Evolutionary conservation across 495 filamentous ascomycete genomes (phyloP).

Genomic region (Polyplosphaeria fusca): DNA sequence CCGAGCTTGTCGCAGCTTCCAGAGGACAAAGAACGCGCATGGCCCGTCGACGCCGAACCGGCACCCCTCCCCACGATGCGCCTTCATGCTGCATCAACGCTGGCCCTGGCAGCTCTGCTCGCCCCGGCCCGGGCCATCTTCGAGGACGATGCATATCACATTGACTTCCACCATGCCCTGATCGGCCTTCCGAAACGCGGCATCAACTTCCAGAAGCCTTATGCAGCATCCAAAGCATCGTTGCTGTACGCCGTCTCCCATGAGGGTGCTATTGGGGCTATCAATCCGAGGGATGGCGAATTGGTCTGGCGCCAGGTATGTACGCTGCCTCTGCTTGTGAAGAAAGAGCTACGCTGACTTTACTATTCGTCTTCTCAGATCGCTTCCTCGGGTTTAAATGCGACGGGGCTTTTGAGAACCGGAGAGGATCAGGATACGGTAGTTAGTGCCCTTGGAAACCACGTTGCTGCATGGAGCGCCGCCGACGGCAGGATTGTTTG

Average conservation of each 20-base stretch:
- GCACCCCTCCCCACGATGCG: conserved; percentile 26
- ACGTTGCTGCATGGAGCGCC: conserved; percentile 79
- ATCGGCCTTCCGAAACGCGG: conserved; percentile 71
- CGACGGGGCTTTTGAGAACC: conserved; percentile 60
- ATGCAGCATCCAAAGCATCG: conserved; percentile 74
- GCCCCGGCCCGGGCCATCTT: conserved; percentile 63
- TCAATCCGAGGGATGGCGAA: conserved; percentile 81
- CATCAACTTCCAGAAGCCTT: conserved; percentile 87
- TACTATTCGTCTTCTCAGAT: too few relatives aligned
- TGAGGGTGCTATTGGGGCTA: conserved; percentile 73
- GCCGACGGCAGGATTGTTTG: conserved; percentile 75
- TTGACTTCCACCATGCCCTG: conserved; percentile 90
- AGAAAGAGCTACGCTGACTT: too few relatives aligned
- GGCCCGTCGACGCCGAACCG: background rate
- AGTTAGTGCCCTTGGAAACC: conserved; percentile 62
- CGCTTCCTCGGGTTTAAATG: conserved; percentile 42
- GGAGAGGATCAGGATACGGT: conserved; percentile 71
- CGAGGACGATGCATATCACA: conserved; percentile 82
- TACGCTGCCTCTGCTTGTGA: too few relatives aligned
- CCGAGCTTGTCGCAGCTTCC: too few relatives aligned
- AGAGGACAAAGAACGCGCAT: too few relatives aligned
- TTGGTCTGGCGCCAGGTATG: conserved; percentile 83
- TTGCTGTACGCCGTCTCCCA: conserved; percentile 89
- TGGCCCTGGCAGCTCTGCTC: conserved; percentile 22
- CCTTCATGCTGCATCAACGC: conserved; percentile 30